A percentile compares a stretch with the other conserved stretches of the same genome.
Conservation (phyloP, 176 grass and related monocot genomes). For the Avena eriantha region DNA sequence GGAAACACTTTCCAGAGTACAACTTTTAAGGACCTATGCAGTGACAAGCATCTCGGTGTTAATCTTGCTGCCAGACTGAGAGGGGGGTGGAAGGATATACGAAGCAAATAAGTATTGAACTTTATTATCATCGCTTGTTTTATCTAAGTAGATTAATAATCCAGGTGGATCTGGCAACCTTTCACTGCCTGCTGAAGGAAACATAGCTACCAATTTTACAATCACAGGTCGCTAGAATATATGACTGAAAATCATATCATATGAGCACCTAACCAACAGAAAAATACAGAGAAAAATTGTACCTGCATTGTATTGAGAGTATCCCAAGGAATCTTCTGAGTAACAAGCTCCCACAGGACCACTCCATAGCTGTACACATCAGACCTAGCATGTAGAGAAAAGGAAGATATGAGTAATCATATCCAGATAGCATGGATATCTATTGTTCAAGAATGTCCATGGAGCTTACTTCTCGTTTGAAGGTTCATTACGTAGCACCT, state of each 20-base stretch:
- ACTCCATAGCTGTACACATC: conserved; percentile 95
- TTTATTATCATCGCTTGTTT: not conserved
- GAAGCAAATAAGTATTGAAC: conserved; percentile 2
- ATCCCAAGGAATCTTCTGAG: conserved; percentile 95
- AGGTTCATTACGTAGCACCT: conserved; percentile 92
- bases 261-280: not conserved
- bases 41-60: not conserved
- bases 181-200: not conserved
- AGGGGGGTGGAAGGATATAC: not conserved
- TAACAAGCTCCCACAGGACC: conserved; percentile 92
- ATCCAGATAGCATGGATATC: not conserved
- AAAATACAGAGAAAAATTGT: not conserved
- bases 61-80: not conserved
- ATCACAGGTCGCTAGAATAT: not conserved
- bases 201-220: conserved; percentile 8
- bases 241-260: not conserved
- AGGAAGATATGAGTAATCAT: conserved; percentile 11
- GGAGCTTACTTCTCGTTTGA: conserved; percentile 82
- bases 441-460: not conserved
- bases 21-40: not conserved
- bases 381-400: conserved; percentile 62
- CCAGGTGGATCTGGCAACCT: not conserved
- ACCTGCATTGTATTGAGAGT: conserved; percentile 97
- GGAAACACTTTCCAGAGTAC: not conserved
- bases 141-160: conserved; percentile 6